Evolutionary conservation across 768 basidiomycete species (phyloP), one percentile per base, ranked within the genome.

Genomic region (Mycena alexandri): DNA sequence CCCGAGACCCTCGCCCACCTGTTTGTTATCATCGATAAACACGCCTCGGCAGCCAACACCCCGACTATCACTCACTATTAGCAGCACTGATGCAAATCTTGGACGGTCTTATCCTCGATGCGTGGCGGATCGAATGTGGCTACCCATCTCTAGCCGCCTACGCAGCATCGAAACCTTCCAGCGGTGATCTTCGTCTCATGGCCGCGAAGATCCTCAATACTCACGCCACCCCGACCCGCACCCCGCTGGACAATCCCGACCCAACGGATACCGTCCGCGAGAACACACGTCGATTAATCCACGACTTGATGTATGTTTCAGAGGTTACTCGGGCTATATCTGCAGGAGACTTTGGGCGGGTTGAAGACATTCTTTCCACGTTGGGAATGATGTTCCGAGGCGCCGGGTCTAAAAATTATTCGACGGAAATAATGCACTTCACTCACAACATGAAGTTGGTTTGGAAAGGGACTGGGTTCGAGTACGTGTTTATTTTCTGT

Each of bases 1-100:
- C 1, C 44, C 24, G 70, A 70, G 0, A 70, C 52, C 5, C 57
- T 75, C 10, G 53, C 70, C 0, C 42, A 54, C 33, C 42, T 63
- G 5, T 61, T 61, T 13, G 34, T 24, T 5, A 3, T 80, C 2
- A 68, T 83, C 0, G 74, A 80, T 17, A 80, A 80, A 64, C 65
- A 22, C 69, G 75, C 0, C 74, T 82, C 7, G 76, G 74, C 6
- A 56, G 68, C 0, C 69, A 79, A 22, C 74, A 81, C 3, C 80
- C 80, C 0, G 75, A 82, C 57, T 82, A 79, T 29, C 77, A 82
- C 29, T 75, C 79, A 0, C 71, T 81, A 0, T 46, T 78, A 0
- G 19, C 72, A 5, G 71, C 75, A 0, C 58, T 79, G 0, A 75
- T 61, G 9, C 79, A 82, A 42, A 77, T 82, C 9, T 70, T 80